Conservation (phyloP, 768 basidiomycete species). For the Tylopilus subfusipes region DNA sequence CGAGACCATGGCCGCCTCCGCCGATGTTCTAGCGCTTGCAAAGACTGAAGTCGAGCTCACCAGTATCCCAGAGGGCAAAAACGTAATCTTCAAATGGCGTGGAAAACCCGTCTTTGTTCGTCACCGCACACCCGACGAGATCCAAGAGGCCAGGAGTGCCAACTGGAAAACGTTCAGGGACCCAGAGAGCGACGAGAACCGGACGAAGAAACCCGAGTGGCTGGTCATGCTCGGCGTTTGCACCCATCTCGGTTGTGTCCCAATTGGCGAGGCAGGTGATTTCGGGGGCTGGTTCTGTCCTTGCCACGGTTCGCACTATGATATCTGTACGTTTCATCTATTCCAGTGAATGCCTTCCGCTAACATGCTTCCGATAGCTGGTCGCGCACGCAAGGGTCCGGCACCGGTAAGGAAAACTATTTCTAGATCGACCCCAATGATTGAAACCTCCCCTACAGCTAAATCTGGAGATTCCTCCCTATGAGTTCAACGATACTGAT, state of each 20-base stretch:
- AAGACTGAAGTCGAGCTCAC: conserved; percentile 94
- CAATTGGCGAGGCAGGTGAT: conserved; percentile 96
- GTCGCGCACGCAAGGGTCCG: conserved; percentile 93
- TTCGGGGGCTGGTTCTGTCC: conserved; percentile 99
- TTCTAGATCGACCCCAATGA: background rate
- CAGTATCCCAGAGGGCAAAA: conserved; percentile 94
- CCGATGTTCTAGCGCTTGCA: conserved; percentile 95
- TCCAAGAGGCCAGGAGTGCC: conserved; percentile 82
- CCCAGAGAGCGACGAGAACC: conserved; percentile 84
- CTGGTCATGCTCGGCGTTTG: conserved; percentile 89
- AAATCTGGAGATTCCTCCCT: conserved; percentile 90
- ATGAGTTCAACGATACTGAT: conserved; percentile 85
- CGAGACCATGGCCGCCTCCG: conserved; percentile 93
- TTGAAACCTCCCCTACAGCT: conserved; percentile 44
- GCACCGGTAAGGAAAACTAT: conserved; percentile 67
- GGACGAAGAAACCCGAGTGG: conserved; percentile 96
- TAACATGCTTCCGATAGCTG: conserved; percentile 50
- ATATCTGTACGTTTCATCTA: conserved; percentile 69
- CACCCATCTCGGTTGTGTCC: conserved; percentile 98
- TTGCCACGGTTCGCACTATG: conserved; percentile 98
- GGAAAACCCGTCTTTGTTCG: conserved; percentile 99
- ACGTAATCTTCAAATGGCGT: conserved; percentile 97
- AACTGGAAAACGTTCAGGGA: conserved; percentile 90
- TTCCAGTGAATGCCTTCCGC: background rate
- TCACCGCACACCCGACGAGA: conserved; percentile 88